Percentiles rank a stretch among this genome's conserved stretches.
Conservation (phyloP, 2,329 filamentous ascomycete species). For the Aspergillus chevalieri region DNA sequence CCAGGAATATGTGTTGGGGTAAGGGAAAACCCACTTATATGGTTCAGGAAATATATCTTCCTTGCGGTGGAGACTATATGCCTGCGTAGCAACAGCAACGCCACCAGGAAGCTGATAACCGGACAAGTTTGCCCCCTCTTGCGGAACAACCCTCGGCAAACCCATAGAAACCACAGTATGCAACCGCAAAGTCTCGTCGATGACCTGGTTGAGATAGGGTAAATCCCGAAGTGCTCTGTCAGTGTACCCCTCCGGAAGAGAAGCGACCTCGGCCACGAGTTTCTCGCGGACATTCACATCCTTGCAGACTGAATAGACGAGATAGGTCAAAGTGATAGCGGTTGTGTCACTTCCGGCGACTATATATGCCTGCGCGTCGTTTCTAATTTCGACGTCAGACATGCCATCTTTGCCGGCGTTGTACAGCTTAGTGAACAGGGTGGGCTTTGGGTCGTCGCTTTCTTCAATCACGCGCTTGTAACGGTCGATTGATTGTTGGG, state of each 20-base stretch:
- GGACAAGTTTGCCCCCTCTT: constrained; percentile 34
- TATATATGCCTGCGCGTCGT: constrained; percentile 42
- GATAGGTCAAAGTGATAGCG: constrained; percentile 45
- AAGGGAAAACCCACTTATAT: constrained; percentile 39
- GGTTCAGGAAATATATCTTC: constrained; percentile 45
- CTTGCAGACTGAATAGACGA: constrained; percentile 18
- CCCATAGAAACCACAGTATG: constrained; percentile 52
- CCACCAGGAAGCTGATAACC: constrained; percentile 46
- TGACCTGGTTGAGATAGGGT: constrained; percentile 50
- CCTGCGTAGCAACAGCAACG: constrained; percentile 47
- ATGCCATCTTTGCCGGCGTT: constrained; percentile 18
- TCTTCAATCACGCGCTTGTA: constrained; percentile 15
- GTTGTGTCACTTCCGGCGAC: constrained; percentile 51
- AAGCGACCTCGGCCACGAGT: constrained; percentile 15
- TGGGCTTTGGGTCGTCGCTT: constrained; percentile 14
- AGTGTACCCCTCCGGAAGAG: constrained; percentile 9
- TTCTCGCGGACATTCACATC: constrained; percentile 9
- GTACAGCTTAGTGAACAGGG: constrained; percentile 23
- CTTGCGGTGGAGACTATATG: constrained; percentile 53
- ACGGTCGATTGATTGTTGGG: constrained; percentile 17
- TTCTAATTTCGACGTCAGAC: constrained; percentile 29
- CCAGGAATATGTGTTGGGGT: constrained; percentile 34
- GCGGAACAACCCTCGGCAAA: constrained; percentile 49
- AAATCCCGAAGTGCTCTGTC: constrained; percentile 45
- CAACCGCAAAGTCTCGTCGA: constrained; percentile 54